Evolutionary conservation across 2,329 filamentous ascomycete species (phyloP), one percentile per base, ranked within the genome.

Genomic region (Boeremia exigua): DNA sequence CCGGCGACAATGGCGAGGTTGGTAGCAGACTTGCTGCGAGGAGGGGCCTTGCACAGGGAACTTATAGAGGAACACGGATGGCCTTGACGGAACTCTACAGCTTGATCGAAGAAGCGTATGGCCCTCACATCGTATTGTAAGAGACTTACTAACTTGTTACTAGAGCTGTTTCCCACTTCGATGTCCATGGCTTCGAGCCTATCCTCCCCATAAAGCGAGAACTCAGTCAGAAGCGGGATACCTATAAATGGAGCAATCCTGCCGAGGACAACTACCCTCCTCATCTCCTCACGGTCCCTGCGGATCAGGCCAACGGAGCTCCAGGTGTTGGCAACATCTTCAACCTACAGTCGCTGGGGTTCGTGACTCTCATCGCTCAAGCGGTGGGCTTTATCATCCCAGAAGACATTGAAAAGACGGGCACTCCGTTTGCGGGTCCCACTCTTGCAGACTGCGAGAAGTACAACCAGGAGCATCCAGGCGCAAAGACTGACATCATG

Each of bases 401-500:
- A 4, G 48, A 49, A 4, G 50, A 12, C 2, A 49, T 57, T 11
- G 14, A 17, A 2, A 37, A 30, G 2, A 28, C 10, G 15, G 54
- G 48, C 9, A 57, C 54, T 11, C 54, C 54, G 6, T 57, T 53
- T 6, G 44, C 44, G 14, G 54, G 54, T 3, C 54, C 54, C 10
- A 53, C 48, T 6, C 15, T 57, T n/a, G 49, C 54, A 10, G 54
- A 57, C 10, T 57, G 54, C 27, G 54, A 57, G 19, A 46, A 49
- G 17, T 57, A 53, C 29, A 57, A 57, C 19, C 39, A 15, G 14
- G 48, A 53, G 28, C 33, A 53, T 10, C 44, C 29, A 6, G 53
- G 54, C 19, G 44, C 38, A 3, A 57, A 53, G 10, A 57, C 54
- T 15, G 54, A 57, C 11, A 57, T 57, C 29, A 57, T 57, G 54